Evolutionary conservation across 345 rosid genomes (phyloP).

Genomic region (Gossypium raimondii): DNA sequence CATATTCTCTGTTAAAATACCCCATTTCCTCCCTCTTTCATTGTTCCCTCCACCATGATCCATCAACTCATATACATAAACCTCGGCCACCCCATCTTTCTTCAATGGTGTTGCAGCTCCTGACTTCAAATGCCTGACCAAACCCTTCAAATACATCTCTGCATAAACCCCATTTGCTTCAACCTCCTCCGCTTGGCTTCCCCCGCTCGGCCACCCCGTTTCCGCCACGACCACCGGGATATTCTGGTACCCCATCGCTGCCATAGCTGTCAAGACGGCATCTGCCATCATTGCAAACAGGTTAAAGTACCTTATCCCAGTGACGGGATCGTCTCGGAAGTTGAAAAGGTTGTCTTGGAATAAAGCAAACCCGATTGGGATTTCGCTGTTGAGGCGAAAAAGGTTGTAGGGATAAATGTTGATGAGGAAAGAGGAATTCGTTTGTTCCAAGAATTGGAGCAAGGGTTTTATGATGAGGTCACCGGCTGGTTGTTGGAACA

Average conservation of each 20-base stretch:
- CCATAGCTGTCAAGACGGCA: conserved; percentile 63
- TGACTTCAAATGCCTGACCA: conserved; percentile 51
- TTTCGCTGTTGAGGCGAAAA: conserved; percentile 57
- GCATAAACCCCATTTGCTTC: conserved; percentile 60
- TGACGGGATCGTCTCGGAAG: conserved; percentile 32
- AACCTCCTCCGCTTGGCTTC: conserved; percentile 46
- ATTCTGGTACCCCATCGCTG: conserved; percentile 72
- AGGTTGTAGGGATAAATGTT: conserved; percentile 78
- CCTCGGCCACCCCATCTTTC: conserved; percentile 67
- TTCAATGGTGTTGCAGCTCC: conserved; percentile 74
- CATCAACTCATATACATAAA: conserved; percentile 62
- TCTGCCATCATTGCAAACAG: conserved; percentile 91
- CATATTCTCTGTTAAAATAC: conserved; percentile 60
- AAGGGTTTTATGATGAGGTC: conserved; percentile 59
- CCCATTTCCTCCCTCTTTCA: conserved; percentile 53
- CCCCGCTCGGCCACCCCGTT: conserved; percentile 90
- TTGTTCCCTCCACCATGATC: conserved; percentile 47
- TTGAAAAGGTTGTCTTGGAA: conserved; percentile 74
- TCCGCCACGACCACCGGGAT: conserved; percentile 70
- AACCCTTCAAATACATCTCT: conserved; percentile 61
- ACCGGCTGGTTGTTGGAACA: conserved; percentile 60
- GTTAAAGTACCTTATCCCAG: conserved; percentile 79
- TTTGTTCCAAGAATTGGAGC: conserved; percentile 55
- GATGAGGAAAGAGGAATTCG: conserved; percentile 72
- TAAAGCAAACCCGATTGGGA: conserved; percentile 76